These are phyloP conservation scores for Candida wancherniae DNA, from an alignment of 805 yeast genomes.

Conservation along the genomic window DNA sequence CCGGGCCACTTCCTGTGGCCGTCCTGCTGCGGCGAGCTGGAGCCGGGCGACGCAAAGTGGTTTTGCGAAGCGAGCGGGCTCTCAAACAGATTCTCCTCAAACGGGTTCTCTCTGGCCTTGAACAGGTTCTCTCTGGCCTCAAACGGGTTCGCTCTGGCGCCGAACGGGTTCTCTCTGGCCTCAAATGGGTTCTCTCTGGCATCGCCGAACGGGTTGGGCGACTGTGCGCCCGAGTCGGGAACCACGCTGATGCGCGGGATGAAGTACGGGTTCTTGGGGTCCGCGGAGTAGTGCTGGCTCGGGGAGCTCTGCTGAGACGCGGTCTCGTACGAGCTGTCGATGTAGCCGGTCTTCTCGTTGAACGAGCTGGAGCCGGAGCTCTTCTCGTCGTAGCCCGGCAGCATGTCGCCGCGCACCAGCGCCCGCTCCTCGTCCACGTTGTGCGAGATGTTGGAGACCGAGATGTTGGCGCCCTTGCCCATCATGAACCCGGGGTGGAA, in stretches of 20 bases:
- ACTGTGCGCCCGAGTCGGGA: too few relatives aligned
- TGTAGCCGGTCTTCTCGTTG: background rate
- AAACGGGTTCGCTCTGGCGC: background rate
- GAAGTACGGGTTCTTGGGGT: conserved; percentile 7
- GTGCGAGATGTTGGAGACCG: conserved; percentile 6
- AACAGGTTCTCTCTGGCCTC: conserved; percentile 2
- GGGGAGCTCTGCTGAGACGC: too few relatives aligned
- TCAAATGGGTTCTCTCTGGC: too few relatives aligned
- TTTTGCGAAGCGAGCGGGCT: too few relatives aligned
- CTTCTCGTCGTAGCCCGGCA: conserved; percentile 1
- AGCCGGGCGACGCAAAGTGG: too few relatives aligned
- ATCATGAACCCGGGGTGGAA: conserved; percentile 60
- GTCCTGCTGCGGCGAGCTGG: too few relatives aligned
- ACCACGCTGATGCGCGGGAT: conserved; percentile 6
- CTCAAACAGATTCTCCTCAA: too few relatives aligned
- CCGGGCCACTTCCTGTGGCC: too few relatives aligned
- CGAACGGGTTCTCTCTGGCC: too few relatives aligned
- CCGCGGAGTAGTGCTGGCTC: background rate
- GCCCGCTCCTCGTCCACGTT: conserved; percentile 1
- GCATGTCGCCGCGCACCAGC: background rate
- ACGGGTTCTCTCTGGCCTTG: too few relatives aligned
- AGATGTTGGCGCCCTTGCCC: conserved; percentile 9
- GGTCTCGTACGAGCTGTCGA: too few relatives aligned
- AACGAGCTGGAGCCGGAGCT: background rate
- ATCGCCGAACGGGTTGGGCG: too few relatives aligned